phyloP scores from a whole-genome alignment of 225 moss, liverwort and hornwort genomes.

The Antitrichia curtipendula region DNA sequence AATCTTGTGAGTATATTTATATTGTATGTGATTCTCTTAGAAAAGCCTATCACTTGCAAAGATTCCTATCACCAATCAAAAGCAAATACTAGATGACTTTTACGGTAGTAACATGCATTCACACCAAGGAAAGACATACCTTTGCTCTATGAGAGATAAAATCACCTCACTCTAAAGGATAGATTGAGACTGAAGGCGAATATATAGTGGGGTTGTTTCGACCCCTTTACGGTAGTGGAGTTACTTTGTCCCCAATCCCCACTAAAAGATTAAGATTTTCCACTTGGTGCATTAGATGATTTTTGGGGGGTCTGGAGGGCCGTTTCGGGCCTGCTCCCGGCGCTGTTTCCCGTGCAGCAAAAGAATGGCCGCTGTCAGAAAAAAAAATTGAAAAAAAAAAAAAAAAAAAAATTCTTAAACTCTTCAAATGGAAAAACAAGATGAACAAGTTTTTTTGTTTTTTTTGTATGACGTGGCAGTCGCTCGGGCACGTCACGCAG shows the following conservation, averaged over 20 bases:
- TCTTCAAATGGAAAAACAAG: too few species aligned
- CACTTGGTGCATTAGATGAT: too few species aligned
- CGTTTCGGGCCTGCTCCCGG: too few species aligned
- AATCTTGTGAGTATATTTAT: fast-evolving
- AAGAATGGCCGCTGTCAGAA: too few species aligned
- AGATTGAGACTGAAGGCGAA: background rate
- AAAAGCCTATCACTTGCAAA: background rate
- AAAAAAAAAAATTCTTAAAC: too few species aligned
- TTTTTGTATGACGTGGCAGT: too few species aligned
- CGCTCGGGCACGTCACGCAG: too few species aligned
- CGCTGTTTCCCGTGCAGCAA: too few species aligned
- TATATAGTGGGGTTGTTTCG: background rate
- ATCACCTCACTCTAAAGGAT: background rate
- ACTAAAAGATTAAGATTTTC: background rate
- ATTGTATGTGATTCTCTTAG: background rate
- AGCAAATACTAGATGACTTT: background rate
- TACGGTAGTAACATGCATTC: background rate
- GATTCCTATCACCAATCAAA: background rate
- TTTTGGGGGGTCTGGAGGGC: too few species aligned
- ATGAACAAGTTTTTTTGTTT: too few species aligned
- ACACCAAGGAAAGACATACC: background rate
- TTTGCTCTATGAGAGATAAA: background rate
- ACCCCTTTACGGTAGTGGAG: background rate
- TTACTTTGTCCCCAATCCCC: background rate
- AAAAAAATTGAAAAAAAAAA: too few species aligned